Evolutionary conservation across 2,329 filamentous ascomycete genomes (phyloP).

Genomic region (Penicillium sp.): DNA sequence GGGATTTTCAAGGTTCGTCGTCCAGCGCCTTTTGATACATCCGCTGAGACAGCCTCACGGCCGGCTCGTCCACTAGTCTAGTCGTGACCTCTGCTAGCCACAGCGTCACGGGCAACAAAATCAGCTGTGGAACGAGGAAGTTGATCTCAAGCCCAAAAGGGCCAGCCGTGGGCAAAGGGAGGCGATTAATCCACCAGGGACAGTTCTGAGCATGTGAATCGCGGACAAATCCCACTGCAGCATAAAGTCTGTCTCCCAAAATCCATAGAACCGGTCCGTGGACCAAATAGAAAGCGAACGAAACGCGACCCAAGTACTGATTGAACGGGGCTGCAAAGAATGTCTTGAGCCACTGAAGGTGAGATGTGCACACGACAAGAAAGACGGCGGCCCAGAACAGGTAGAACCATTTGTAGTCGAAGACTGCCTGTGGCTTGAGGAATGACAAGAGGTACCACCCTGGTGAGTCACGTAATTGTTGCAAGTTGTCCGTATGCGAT

Average conservation of each 20-base stretch:
- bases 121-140: not conserved
- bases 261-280: not conserved
- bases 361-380: not conserved
- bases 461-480: slow-evolving; percentile 55
- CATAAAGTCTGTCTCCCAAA: not conserved
- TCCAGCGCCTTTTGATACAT: not conserved
- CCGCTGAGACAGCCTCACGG: not conserved
- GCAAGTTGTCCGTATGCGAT: slow-evolving; percentile 38
- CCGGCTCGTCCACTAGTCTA: not conserved
- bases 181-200: not conserved
- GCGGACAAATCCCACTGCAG: not conserved
- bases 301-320: not conserved
- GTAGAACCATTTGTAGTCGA: slow-evolving; percentile 60
- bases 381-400: not conserved
- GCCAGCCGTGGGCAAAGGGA: not conserved
- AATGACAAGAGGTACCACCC: slow-evolving; percentile 64
- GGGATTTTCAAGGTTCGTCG: not conserved
- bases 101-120: not conserved
- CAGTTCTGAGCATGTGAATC: not conserved
- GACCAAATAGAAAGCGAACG: not conserved
- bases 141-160: not conserved
- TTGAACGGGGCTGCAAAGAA: not conserved
- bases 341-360: not conserved
- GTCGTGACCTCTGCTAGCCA: not conserved
- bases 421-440: slow-evolving; percentile 67